phyloP scores from a whole-genome alignment of 176 grass and related monocot species.

The Avena sativa region DNA sequence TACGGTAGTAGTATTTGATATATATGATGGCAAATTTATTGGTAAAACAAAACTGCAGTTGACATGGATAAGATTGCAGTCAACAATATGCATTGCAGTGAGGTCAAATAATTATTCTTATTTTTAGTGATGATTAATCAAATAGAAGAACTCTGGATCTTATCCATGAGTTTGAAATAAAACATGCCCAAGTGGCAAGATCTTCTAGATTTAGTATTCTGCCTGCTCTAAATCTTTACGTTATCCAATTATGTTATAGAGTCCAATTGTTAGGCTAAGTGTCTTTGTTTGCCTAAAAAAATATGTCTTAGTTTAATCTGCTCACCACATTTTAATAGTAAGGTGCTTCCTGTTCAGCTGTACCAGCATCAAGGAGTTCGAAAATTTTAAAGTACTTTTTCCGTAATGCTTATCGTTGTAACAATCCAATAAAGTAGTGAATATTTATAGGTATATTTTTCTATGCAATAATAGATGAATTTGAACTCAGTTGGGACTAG shows the following conservation, averaged over 20 bases:
- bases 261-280: constrained; percentile 16
- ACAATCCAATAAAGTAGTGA: no score
- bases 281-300: neutral
- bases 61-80: neutral
- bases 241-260: neutral
- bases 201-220: neutral
- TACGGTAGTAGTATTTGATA: neutral
- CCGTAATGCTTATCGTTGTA: no score
- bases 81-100: neutral
- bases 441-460: no score
- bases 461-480: no score
- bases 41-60: constrained; percentile 1
- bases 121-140: neutral
- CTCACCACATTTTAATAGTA: constrained; percentile 18
- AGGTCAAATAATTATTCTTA: neutral
- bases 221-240: neutral
- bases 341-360: neutral
- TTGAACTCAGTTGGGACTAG: no score
- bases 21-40: neutral
- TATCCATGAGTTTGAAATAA: neutral
- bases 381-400: constrained; percentile 62
- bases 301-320: neutral
- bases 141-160: neutral
- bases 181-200: neutral
- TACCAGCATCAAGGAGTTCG: constrained; percentile 62